Percentiles rank a stretch among this genome's conserved stretches.
These are phyloP conservation scores for Pleurotus giganteus DNA, from an alignment of 768 basidiomycete genomes.

Conservation along the genomic window DNA sequence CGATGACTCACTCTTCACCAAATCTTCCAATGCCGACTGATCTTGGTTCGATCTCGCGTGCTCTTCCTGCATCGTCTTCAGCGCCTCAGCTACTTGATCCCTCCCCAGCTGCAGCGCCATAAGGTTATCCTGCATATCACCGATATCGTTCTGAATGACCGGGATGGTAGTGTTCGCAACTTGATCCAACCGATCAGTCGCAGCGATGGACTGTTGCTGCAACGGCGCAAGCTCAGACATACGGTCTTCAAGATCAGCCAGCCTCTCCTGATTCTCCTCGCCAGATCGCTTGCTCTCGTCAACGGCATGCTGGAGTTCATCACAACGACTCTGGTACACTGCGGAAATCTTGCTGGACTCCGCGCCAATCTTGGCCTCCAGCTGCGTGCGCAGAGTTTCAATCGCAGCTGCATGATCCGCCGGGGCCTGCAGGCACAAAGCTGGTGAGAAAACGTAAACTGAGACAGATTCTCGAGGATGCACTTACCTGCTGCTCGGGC, in stretches of 20 bases:
- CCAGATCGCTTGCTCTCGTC: slow-evolving; percentile 18
- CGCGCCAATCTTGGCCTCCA: neutral
- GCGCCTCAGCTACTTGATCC: neutral
- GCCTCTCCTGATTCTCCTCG: slow-evolving; percentile 8
- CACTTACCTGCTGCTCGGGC: neutral
- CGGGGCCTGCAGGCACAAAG: neutral
- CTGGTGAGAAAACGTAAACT: neutral
- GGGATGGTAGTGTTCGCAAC: slow-evolving; percentile 24
- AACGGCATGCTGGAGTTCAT: slow-evolving; percentile 35
- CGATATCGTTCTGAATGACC: slow-evolving; percentile 31
- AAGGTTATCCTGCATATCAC: slow-evolving; percentile 32
- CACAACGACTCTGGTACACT: slow-evolving; percentile 41
- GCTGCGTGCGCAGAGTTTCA: neutral
- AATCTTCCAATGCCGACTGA: slow-evolving; percentile 30
- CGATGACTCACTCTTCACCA: slow-evolving; percentile 39
- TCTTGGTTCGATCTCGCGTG: slow-evolving; percentile 27
- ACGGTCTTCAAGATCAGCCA: slow-evolving; percentile 12
- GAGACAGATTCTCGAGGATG: neutral
- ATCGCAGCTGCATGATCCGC: neutral
- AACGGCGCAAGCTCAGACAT: slow-evolving; percentile 32
- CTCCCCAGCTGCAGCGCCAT: slow-evolving; percentile 11
- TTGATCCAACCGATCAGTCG: slow-evolving; percentile 34
- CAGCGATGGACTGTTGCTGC: slow-evolving; percentile 37
- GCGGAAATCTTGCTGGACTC: neutral
- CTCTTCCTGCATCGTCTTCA: slow-evolving; percentile 13